Base-by-base conservation (phyloP, 2,329 filamentous ascomycete genomes). In the Didymella segeticola region DNA sequence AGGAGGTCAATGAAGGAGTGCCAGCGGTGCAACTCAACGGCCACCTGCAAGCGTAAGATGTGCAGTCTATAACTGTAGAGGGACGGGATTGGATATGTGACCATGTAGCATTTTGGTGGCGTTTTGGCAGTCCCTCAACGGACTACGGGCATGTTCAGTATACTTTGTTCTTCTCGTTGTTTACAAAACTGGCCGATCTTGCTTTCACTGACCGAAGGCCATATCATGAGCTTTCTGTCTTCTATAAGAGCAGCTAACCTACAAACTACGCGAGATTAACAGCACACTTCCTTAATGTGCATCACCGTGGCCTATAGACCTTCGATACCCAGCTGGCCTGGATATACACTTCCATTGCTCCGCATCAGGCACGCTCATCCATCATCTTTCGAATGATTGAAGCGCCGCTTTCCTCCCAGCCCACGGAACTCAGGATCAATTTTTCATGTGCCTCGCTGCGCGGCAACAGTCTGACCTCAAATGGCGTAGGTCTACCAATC, bases 401-500 rank as follows among this genome's bases (percentile, higher is more conserved):
- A 14, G 71, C 68, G 62, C 77, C 69, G 26, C 75, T 76, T 31
- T 69, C 57, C 43, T 72, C 65, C 68, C 69, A 73, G 1, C 73
- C 72, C 47, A 75, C 69, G 8, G 71, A 52, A 8, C 57, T 47
- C 25, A 48, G 50, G 20, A 78, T 70, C 52, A 78, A 30, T n/a
- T 57, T 47, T 49, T 63, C 64, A 57, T 76, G 72, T 36, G 27
- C 45, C 17, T 60, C 53, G 9, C 61, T 71, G 14, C 75, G 67
- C 14, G 74, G 71, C 31, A 59, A 68, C 23, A 79, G 69, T 2
- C 30, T 43, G 22, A 66, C 53, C 14, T 61, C 39, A 53, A 66
- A 80, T 6, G 72, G 70, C 0, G 63, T 58, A 1, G 77, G 74
- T 52, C 77, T 76, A 53, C 68, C 72, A 23, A 76, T 48, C 2